These are phyloP conservation scores for Cystobasidium sp. DNA, from an alignment of 1,284 basidiomycete genomes.

Conservation along the genomic window DNA sequence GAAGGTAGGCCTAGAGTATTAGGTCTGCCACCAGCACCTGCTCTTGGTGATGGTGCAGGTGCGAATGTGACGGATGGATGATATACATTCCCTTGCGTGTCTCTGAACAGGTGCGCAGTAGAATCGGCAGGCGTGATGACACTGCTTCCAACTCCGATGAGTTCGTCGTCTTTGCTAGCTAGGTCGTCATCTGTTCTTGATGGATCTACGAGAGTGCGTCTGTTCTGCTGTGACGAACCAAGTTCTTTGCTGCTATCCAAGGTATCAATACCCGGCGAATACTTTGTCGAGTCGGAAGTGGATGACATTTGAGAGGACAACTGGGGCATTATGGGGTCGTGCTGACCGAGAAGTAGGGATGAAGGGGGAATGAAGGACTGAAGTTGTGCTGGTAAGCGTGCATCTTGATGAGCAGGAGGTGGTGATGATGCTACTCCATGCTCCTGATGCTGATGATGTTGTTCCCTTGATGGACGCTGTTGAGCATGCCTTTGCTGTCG, in stretches of 20 bases:
- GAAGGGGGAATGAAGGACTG: slow-evolving; percentile 23
- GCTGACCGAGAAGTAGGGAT: slow-evolving; percentile 3
- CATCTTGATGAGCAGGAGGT: neutral
- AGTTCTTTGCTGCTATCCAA: neutral
- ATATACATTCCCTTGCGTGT: slow-evolving; percentile 21
- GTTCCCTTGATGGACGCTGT: slow-evolving; percentile 6
- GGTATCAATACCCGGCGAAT: slow-evolving; percentile 28
- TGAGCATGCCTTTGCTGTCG: slow-evolving; percentile 3
- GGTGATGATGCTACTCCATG: no score
- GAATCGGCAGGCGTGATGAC: slow-evolving; percentile 10
- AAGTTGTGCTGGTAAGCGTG: neutral
- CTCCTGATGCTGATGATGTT: slow-evolving; percentile 12
- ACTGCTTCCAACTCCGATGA: neutral
- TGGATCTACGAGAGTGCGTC: neutral
- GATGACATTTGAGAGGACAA: slow-evolving; percentile 3
- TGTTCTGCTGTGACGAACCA: neutral
- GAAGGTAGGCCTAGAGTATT: slow-evolving; percentile 6
- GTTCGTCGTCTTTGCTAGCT: neutral
- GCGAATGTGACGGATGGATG: slow-evolving; percentile 35
- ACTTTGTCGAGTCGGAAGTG: slow-evolving; percentile 30
- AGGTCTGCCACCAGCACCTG: neutral
- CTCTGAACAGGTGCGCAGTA: slow-evolving; percentile 15
- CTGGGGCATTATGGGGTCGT: slow-evolving; percentile 8
- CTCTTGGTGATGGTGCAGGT: slow-evolving; percentile 10
- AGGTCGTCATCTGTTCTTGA: slow-evolving; percentile 3